Conservation (phyloP, 2,329 filamentous ascomycete species). For the Xylaria sp. region DNA sequence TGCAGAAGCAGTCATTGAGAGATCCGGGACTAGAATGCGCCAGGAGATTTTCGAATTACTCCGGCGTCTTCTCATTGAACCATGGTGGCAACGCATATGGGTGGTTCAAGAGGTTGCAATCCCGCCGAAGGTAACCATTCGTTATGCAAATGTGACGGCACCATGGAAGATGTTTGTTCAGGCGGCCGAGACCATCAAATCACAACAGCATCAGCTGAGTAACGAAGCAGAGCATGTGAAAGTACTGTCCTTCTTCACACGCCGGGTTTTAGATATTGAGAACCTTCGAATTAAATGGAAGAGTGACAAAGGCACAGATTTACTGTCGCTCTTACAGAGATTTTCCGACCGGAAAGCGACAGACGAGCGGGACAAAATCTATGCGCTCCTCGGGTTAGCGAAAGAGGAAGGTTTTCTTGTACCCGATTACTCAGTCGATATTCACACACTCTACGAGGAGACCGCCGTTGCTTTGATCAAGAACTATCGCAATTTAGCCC, state of each 20-base stretch:
- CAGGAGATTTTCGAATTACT: not conserved
- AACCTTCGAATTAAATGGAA: not conserved
- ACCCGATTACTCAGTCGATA: not conserved
- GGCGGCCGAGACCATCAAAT: not conserved
- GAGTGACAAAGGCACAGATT: not conserved
- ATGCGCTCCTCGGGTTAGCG: slow-evolving; percentile 1
- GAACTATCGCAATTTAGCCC: not conserved
- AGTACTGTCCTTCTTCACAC: not conserved
- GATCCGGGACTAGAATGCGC: not conserved
- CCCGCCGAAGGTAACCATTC: not conserved
- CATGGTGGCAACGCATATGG: slow-evolving; percentile 9
- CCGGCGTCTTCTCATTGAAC: not conserved
- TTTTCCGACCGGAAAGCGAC: slow-evolving; percentile 2
- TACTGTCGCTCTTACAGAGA: not conserved
- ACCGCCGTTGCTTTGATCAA: not conserved
- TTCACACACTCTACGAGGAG: not conserved
- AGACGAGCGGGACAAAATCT: slow-evolving; percentile 3
- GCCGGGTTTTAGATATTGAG: not conserved
- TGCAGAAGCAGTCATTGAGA: not conserved
- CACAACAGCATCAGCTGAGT: too few relatives aligned
- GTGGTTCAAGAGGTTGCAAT: slow-evolving; percentile 6
- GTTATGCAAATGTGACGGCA: slow-evolving; percentile 1
- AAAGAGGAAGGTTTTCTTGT: not conserved
- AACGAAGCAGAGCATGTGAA: not conserved
- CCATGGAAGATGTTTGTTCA: slow-evolving; percentile 2